Conservation (phyloP, 805 yeast species). For the Sporopachydermia quercuum region DNA sequence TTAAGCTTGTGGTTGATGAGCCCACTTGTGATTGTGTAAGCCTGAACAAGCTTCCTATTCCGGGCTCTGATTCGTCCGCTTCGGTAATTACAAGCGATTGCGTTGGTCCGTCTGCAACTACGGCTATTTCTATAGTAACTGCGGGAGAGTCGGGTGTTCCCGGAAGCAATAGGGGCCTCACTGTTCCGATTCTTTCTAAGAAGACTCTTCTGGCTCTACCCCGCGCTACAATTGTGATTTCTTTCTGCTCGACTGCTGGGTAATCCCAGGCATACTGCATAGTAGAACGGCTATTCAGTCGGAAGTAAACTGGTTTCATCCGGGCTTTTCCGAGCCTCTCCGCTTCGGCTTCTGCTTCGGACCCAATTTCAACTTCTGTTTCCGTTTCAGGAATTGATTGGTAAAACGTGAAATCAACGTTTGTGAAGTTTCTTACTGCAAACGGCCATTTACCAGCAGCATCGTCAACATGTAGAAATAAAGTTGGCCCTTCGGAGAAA, state of each 20-base stretch:
- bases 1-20: slow-evolving; percentile 3
- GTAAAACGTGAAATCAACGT: slow-evolving; percentile 70
- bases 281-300: slow-evolving; percentile 76
- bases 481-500: slow-evolving; percentile 63
- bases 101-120: slow-evolving; percentile 91
- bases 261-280: slow-evolving; percentile 99
- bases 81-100: slow-evolving; percentile 76
- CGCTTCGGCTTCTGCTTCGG: slow-evolving; percentile 26
- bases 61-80: slow-evolving; percentile 60
- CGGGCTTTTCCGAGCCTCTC: slow-evolving; percentile 43
- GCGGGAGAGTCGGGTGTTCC: slow-evolving; percentile 24
- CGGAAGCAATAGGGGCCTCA: slow-evolving; percentile 73
- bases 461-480: slow-evolving; percentile 59
- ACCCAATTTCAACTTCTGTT: slow-evolving; percentile 13
- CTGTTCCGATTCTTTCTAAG: slow-evolving; percentile 83
- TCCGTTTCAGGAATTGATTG: slow-evolving; percentile 55
- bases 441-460: slow-evolving; percentile 84
- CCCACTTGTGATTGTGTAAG: slow-evolving; percentile 15
- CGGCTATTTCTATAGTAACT: slow-evolving; percentile 69
- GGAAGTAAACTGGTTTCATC: slow-evolving; percentile 57
- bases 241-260: slow-evolving; percentile 81
- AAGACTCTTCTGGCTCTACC: slow-evolving; percentile 68
- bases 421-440: slow-evolving; percentile 81
- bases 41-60: slow-evolving; percentile 56
- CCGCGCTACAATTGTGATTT: slow-evolving; percentile 55